A percentile compares a stretch with the other conserved stretches of the same genome.
phyloP scores from a whole-genome alignment of 2,329 filamentous ascomycete genomes.

The Podosphaera xanthii region DNA sequence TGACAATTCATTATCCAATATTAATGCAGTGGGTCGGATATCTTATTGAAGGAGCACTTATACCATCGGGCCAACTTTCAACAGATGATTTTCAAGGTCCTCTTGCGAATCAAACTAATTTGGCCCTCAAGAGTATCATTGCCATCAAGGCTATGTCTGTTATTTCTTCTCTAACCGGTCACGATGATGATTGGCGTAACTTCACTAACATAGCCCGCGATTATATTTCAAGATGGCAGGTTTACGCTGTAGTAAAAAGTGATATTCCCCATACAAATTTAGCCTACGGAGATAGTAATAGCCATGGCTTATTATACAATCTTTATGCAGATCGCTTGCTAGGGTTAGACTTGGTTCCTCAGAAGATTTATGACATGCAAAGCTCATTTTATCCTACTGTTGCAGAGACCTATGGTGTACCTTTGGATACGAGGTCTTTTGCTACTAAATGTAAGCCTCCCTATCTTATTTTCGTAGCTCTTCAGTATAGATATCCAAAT shows the following conservation, averaged over 20 bases:
- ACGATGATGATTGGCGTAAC: constrained; percentile 30
- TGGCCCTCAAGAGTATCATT: constrained; percentile 66
- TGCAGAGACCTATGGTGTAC: constrained; percentile 52
- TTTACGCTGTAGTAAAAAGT: constrained; percentile 42
- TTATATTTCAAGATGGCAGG: constrained; percentile 54
- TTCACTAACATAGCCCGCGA: constrained; percentile 38
- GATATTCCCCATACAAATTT: constrained; percentile 47
- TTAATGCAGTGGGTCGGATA: constrained; percentile 64
- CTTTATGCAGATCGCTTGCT: constrained; percentile 62
- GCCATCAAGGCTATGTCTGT: constrained; percentile 62
- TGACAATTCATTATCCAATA: constrained; percentile 44
- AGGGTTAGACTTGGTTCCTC: constrained; percentile 53
- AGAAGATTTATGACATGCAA: constrained; percentile 55
- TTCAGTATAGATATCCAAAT: background rate
- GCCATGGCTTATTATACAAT: constrained; percentile 44
- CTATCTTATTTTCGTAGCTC: background rate
- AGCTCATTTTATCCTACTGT: constrained; percentile 53
- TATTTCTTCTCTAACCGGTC: constrained; percentile 37
- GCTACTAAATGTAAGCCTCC: constrained; percentile 43
- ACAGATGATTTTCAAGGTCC: constrained; percentile 72
- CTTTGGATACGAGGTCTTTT: constrained; percentile 58
- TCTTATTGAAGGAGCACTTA: constrained; percentile 47
- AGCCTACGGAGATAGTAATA: constrained; percentile 42
- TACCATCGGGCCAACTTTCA: constrained; percentile 54
- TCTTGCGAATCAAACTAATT: constrained; percentile 56